Evolutionary conservation across 1,284 basidiomycete genomes (phyloP), one percentile per base, ranked within the genome.

Genomic region (Ganoderma lucidum): DNA sequence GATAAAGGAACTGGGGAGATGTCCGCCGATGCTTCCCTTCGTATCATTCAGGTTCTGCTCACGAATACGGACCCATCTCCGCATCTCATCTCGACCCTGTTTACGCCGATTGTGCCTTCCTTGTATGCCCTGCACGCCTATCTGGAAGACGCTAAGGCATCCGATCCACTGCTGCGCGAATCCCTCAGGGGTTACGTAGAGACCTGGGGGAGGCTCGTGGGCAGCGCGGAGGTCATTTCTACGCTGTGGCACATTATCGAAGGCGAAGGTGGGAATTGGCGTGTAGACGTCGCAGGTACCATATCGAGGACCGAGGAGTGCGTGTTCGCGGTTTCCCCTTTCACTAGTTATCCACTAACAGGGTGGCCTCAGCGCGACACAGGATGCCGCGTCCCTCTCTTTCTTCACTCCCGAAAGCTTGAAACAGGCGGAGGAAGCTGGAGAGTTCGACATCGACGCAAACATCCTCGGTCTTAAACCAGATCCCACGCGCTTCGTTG

Each of bases 61-160:
- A 85, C 88, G 6, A 93, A 95, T 73, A 89, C 91, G 6, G 94
- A 96, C 71, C 94, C 94, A 3, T 91, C 93, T 0, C 91, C 93
- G 0, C 79, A 81, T 2, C 84, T 94, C 48, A 86, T 94, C 59
- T 85, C 90, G 0, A 80, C 82, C 17, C 75, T 96, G 6, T 79
- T 96, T 17, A 88, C 89, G 2, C 92, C 94, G 0, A 87, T 96
- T 59, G 75, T 93, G 0, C 81, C 90, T 0, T 81, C 88, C 1
- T 78, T 97, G 2, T 95, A 95, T 77, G 84, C 89, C 1, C 83
- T 96, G 3, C 80, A 86, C 5, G 84, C 83, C 61, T 81, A 88
- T 65, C 76, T 96, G 23, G 84, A 88, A 30, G 79, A 78, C 12
- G 76, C 80, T 30, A 90, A 86, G 72, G 86, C 87, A 2, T 84